Percentiles rank a stretch among this genome's conserved stretches.
These are phyloP conservation scores for Chiua virens DNA, from an alignment of 768 basidiomycete species.

Conservation along the genomic window DNA sequence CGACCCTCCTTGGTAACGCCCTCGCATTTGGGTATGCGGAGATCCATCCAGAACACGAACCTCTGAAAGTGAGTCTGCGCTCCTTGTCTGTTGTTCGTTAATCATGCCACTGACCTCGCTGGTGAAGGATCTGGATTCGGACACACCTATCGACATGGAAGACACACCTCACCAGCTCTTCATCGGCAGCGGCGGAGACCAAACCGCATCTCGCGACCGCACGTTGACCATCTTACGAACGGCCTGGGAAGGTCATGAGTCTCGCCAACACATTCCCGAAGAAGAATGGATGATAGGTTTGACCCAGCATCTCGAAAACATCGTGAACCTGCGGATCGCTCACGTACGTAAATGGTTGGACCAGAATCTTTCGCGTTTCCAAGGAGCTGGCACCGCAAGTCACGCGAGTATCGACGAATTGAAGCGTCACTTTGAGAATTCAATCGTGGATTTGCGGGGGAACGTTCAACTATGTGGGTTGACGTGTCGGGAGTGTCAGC, in stretches of 20 bases:
- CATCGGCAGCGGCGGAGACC: constrained; percentile 20
- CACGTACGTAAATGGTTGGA: constrained; percentile 54
- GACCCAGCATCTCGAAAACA: constrained; percentile 35
- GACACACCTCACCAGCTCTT: constrained; percentile 42
- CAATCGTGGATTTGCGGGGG: constrained; percentile 45
- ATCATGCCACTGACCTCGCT: neutral
- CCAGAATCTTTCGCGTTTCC: constrained; percentile 49
- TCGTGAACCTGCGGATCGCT: constrained; percentile 43
- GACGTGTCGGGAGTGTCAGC: constrained; percentile 47
- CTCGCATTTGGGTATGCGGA: constrained; percentile 49
- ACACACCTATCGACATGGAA: constrained; percentile 35
- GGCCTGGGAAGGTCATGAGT: constrained; percentile 14
- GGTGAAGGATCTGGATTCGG: constrained; percentile 53
- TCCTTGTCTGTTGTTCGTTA: no score
- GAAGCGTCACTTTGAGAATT: constrained; percentile 41
- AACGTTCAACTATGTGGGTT: constrained; percentile 50
- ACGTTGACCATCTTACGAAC: constrained; percentile 12
- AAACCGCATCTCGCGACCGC: constrained; percentile 16
- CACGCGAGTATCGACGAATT: constrained; percentile 48
- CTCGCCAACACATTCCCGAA: constrained; percentile 21
- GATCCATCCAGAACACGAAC: constrained; percentile 45
- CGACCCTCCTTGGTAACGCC: constrained; percentile 44
- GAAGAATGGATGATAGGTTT: constrained; percentile 42
- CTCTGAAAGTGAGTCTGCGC: constrained; percentile 43
- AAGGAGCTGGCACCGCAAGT: constrained; percentile 13